A percentile compares a stretch with the other conserved stretches of the same genome.
These are phyloP conservation scores for Suillus paluster DNA, from an alignment of 768 basidiomycete species.

Conservation along the genomic window DNA sequence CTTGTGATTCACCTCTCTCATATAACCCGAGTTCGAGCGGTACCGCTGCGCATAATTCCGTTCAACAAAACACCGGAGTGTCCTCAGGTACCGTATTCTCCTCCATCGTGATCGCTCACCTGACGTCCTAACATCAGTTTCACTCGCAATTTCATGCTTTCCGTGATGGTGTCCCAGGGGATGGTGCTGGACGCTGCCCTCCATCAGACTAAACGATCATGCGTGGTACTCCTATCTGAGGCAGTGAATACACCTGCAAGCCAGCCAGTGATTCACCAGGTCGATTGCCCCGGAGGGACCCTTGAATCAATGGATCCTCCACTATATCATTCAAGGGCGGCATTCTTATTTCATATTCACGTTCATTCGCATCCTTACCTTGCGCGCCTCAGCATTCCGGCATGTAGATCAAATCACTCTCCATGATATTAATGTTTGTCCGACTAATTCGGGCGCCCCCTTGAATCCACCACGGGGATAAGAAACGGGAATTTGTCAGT, in stretches of 20 bases:
- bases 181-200: neutral
- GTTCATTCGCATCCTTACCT: neutral
- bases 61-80: neutral
- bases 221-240: conserved; percentile 3
- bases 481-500: neutral
- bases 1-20: neutral
- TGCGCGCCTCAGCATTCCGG: neutral
- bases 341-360: neutral
- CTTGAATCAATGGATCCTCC: conserved; percentile 2
- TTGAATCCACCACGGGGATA: neutral
- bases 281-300: neutral
- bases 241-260: neutral
- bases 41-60: neutral
- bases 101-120: neutral
- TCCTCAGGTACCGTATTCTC: too few relatives aligned
- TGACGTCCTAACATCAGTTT: neutral
- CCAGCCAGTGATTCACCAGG: neutral
- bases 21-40: neutral
- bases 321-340: neutral
- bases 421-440: neutral
- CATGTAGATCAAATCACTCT: neutral
- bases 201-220: neutral
- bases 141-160: neutral
- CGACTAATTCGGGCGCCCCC: neutral
- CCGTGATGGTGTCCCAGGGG: neutral